Percentiles rank a stretch among this genome's conserved stretches.
phyloP scores from a whole-genome alignment of 2,329 filamentous ascomycete genomes.

The Byssothecium circinans region DNA sequence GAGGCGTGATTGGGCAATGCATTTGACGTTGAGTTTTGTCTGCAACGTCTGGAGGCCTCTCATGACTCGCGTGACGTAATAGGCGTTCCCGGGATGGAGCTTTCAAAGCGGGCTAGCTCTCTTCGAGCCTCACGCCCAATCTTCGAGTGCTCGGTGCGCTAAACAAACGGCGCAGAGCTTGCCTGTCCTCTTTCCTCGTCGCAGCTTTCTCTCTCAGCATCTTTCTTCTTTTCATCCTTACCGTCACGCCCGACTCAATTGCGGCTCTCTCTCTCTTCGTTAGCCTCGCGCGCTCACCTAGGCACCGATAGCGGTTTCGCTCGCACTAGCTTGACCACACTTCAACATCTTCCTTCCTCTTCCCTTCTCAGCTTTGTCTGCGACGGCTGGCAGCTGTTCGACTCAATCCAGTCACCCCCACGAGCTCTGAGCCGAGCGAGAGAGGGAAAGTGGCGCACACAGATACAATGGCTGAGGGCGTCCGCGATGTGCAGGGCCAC shows the following conservation, averaged over 20 bases:
- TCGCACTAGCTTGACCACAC: not conserved
- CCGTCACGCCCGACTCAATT: conserved; percentile 2
- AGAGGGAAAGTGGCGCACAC: not conserved
- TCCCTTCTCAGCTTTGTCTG: no score
- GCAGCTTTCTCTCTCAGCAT: conserved; percentile 7
- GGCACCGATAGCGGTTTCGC: not conserved
- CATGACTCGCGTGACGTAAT: no score
- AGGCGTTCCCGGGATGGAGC: no score
- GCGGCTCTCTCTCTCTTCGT: conserved; percentile 17
- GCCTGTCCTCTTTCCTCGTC: conserved; percentile 3
- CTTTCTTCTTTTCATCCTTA: conserved; percentile 15
- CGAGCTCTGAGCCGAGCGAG: conserved; percentile 10
- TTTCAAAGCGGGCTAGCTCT: conserved; percentile 14
- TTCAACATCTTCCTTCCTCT: not conserved
- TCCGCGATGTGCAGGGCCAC: conserved; percentile 88
- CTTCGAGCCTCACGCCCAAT: conserved; percentile 23
- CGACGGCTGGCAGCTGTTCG: no score
- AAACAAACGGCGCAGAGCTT: conserved; percentile 16
- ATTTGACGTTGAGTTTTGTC: not conserved
- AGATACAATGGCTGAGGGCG: conserved; percentile 32
- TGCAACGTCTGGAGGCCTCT: no score
- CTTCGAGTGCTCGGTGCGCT: conserved; percentile 21
- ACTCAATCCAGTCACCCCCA: no score
- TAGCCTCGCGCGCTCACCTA: conserved; percentile 1
- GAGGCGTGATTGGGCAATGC: conserved; percentile 11